Evolutionary conservation across 2,329 filamentous ascomycete species (phyloP).

Genomic region (Phaeosphaeriaceae sp.): DNA sequence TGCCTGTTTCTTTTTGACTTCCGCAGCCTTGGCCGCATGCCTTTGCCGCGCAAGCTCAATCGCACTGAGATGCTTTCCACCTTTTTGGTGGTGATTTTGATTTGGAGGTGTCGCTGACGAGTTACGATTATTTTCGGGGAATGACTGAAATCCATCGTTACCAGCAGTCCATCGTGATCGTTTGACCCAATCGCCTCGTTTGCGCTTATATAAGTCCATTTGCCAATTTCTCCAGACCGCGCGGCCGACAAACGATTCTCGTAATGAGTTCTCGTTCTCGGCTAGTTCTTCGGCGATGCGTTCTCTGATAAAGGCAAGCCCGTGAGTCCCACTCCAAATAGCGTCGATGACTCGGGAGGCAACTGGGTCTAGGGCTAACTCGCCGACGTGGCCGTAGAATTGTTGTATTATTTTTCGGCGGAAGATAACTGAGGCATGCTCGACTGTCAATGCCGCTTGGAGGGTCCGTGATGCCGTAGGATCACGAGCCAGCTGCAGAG

Average conservation of each 20-base stretch:
- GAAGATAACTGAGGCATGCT: slow-evolving; percentile 61
- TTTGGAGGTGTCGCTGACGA: slow-evolving; percentile 17
- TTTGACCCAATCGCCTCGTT: slow-evolving; percentile 67
- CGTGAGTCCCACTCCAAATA: slow-evolving; percentile 68
- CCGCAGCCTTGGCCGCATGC: slow-evolving; percentile 55
- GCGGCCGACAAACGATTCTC: slow-evolving; percentile 69
- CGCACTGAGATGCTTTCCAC: slow-evolving; percentile 39
- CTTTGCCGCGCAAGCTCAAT: slow-evolving; percentile 65
- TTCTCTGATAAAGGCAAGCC: slow-evolving; percentile 71
- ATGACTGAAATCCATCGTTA: slow-evolving; percentile 58
- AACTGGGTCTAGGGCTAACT: slow-evolving; percentile 65
- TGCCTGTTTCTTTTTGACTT: slow-evolving; percentile 39
- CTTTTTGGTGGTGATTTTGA: slow-evolving; percentile 21
- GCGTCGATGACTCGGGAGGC: slow-evolving; percentile 73
- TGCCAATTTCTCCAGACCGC: slow-evolving; percentile 77
- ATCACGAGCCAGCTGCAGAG: slow-evolving; percentile 70
- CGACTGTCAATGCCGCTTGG: slow-evolving; percentile 65
- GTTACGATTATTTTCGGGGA: slow-evolving; percentile 51
- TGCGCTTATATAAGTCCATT: slow-evolving; percentile 73
- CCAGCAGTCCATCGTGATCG: slow-evolving; percentile 62
- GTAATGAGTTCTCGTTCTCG: slow-evolving; percentile 63
- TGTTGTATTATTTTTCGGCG: slow-evolving; percentile 68
- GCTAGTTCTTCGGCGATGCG: slow-evolving; percentile 69
- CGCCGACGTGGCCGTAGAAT: slow-evolving; percentile 66
- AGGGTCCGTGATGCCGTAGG: slow-evolving; percentile 65